Percentiles rank a stretch among this genome's conserved stretches.
Evolutionary conservation across 2,329 filamentous ascomycete genomes (phyloP).

Genomic region (Cordyceps fumosorosea): DNA sequence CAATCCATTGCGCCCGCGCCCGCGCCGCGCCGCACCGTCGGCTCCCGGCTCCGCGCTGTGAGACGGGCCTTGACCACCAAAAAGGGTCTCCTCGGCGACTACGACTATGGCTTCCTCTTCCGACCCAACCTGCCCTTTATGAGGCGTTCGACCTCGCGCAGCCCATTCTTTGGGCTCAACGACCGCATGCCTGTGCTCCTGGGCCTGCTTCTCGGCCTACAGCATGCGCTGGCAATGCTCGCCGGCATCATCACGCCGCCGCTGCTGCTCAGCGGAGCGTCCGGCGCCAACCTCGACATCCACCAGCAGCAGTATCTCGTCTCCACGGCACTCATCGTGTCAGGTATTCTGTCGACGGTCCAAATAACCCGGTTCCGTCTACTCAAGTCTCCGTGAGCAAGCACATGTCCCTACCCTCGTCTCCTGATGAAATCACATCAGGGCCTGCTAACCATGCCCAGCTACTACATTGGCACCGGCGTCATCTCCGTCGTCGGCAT

Average conservation of each 20-base stretch:
- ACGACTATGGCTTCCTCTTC: constrained; percentile 89
- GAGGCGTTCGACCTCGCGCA: constrained; percentile 37
- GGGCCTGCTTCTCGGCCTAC: constrained; percentile 59
- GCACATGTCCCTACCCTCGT: too few species aligned
- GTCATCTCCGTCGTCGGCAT: constrained; percentile 74
- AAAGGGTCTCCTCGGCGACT: constrained; percentile 73
- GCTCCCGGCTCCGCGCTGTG: constrained; percentile 22
- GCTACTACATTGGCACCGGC: constrained; percentile 72
- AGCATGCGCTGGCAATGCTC: constrained; percentile 70
- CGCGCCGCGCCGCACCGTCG: constrained; percentile 26
- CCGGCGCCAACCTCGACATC: constrained; percentile 55
- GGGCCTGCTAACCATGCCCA: constrained; percentile 22
- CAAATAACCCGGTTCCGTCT: constrained; percentile 76
- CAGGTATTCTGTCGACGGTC: constrained; percentile 64
- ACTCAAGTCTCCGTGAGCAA: constrained; percentile 52
- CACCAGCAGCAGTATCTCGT: constrained; percentile 69
- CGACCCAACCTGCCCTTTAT: constrained; percentile 77
- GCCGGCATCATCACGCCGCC: constrained; percentile 72
- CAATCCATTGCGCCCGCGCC: constrained; percentile 40
- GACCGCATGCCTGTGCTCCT: constrained; percentile 62
- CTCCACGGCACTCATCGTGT: constrained; percentile 71
- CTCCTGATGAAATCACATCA: background rate
- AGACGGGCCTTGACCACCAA: constrained; percentile 45
- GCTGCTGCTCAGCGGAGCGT: constrained; percentile 58
- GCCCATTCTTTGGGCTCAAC: constrained; percentile 76